phyloP scores from a whole-genome alignment of 768 basidiomycete genomes.

The Tylopilus plumbeoviolaceoides region DNA sequence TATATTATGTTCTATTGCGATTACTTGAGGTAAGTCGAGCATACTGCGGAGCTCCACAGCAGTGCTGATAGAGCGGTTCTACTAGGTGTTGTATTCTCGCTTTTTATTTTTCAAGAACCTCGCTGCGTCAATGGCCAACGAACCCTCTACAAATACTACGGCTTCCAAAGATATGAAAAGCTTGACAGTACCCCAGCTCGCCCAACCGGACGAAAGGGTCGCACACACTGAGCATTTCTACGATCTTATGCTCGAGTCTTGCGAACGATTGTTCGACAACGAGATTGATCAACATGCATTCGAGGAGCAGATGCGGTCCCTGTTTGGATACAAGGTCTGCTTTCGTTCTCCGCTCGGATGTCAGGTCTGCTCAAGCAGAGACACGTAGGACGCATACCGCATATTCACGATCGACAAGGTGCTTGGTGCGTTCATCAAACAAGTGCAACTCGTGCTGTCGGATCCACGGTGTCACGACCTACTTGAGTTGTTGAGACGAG shows the following conservation, averaged over 20 bases:
- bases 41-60: background rate
- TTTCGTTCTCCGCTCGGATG: background rate
- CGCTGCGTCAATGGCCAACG: slow-evolving; percentile 42
- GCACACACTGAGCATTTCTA: slow-evolving; percentile 69
- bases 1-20: slow-evolving; percentile 82
- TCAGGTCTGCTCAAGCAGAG: background rate
- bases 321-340: slow-evolving; percentile 78
- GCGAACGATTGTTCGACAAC: slow-evolving; percentile 88
- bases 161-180: slow-evolving; percentile 28
- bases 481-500: slow-evolving; percentile 65
- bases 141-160: slow-evolving; percentile 15
- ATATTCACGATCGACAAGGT: slow-evolving; percentile 95
- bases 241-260: slow-evolving; percentile 76
- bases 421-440: slow-evolving; percentile 83
- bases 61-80: background rate
- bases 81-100: slow-evolving; percentile 77
- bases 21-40: slow-evolving; percentile 71
- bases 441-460: slow-evolving; percentile 71
- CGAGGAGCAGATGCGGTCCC: slow-evolving; percentile 85
- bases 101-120: slow-evolving; percentile 76
- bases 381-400: slow-evolving; percentile 66
- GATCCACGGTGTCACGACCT: slow-evolving; percentile 72
- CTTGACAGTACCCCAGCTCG: slow-evolving; percentile 24
- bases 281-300: slow-evolving; percentile 84
- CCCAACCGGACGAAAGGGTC: slow-evolving; percentile 32